Base-by-base conservation (phyloP, 768 basidiomycete genomes). In the Rhodotorula sphaerocarpa region DNA sequence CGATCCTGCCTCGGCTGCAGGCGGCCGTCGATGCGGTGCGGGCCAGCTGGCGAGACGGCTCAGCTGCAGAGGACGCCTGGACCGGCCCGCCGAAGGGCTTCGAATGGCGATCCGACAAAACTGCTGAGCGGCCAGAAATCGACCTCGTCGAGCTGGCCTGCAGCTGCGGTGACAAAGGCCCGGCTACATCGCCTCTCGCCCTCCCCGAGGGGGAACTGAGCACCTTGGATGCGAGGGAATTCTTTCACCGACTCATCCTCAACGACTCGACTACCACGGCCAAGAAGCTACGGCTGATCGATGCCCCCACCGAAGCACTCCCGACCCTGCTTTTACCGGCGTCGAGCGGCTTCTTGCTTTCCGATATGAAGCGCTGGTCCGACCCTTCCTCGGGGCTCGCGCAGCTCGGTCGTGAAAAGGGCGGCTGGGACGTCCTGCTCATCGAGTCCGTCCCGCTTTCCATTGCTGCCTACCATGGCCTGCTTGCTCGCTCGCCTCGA, bases 351-450 rank as follows among this genome's bases (percentile, higher is more conserved):
- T 66, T 66, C 31, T 39, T 55, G n/a, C 30, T 66, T 4, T 50
- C 60, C 23, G 53, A 55, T 30, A 55, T 66, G 27, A 23, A n/a
- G 23, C n/a, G 57, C 30, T 66, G 65, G 65, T 57, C 65, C 4
- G 33, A 33, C 2, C 56, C 52, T 0, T 33, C 41, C 0, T 45
- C 46, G 1, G 48, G 42, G 0, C 59, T 66, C 48, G 50, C 65
- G 1, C 2, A 34, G 4, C 5, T 61, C 9, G 57, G 50, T 7
- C 3, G 6, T 0, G 15, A n/a, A 0, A 11, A 28, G 3, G 65
- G 60, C 10, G 65, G 65, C 9, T 66, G 60, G 60, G 57, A 66
- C 39, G 16, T 62, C 36, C 12, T 67, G 0, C 30, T 63, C 11
- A 53, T 63, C 20, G 66, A 67, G 66, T 67, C 5, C 34, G 65